phyloP scores from a whole-genome alignment of 352 stramenopile species.

The Phytophthora citrophthora region DNA sequence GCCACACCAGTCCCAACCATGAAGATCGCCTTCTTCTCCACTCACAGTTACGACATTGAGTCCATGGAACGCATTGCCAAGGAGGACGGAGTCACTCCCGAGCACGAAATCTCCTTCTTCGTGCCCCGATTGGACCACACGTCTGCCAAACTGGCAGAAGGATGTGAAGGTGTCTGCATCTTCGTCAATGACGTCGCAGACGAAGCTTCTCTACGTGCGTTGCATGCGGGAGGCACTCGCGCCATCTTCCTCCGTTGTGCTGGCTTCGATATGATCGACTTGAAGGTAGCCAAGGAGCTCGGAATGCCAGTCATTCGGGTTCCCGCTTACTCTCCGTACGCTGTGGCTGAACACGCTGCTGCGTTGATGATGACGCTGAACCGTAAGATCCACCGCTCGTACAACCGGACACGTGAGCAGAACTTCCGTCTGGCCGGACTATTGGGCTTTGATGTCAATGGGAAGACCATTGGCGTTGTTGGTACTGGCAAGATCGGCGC shows the following conservation, averaged over 20 bases:
- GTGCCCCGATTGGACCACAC: constrained; percentile 51
- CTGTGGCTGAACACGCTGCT: constrained; percentile 80
- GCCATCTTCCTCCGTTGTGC: constrained; percentile 83
- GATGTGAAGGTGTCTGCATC: constrained; percentile 73
- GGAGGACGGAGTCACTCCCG: constrained; percentile 44
- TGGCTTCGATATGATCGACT: constrained; percentile 83
- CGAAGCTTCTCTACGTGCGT: constrained; percentile 51
- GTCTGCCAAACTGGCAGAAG: constrained; percentile 58
- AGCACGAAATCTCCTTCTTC: constrained; percentile 68
- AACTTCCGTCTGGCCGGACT: constrained; percentile 76
- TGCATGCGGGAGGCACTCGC: constrained; percentile 56
- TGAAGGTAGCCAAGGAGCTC: constrained; percentile 65
- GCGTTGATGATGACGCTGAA: constrained; percentile 88
- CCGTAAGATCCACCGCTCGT: constrained; percentile 78
- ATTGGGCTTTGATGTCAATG: constrained; percentile 70
- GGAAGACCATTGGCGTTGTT: constrained; percentile 77
- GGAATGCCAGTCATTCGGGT: constrained; percentile 66
- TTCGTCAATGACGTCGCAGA: constrained; percentile 90
- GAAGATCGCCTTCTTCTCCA: constrained; percentile 84
- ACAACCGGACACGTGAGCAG: constrained; percentile 76
- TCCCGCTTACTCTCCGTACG: constrained; percentile 80
- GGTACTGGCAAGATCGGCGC: constrained; percentile 58
- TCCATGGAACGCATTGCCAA: constrained; percentile 54
- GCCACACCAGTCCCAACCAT: constrained; percentile 25
- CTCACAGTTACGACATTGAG: constrained; percentile 76